phyloP scores from a whole-genome alignment of 2,329 filamentous ascomycete genomes.

The Sporothrix brunneoviolacea region DNA sequence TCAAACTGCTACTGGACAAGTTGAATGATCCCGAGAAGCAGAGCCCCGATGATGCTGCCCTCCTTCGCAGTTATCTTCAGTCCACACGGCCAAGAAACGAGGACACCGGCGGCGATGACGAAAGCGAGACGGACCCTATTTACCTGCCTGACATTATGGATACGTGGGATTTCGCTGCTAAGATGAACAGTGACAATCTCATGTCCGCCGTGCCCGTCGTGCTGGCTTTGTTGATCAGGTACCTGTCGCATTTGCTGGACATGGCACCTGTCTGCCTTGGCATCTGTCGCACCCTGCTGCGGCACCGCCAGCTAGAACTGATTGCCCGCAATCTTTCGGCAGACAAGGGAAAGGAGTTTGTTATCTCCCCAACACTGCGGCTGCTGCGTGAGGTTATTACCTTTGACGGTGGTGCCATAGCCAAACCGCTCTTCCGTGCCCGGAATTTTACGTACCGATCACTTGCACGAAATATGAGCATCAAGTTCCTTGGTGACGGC shows the following conservation, averaged over 20 bases:
- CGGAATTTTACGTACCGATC: slow-evolving; percentile 74
- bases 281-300: slow-evolving; percentile 74
- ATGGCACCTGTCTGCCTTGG: slow-evolving; percentile 68
- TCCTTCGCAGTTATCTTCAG: slow-evolving; percentile 64
- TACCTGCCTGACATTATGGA: slow-evolving; percentile 77
- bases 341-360: slow-evolving; percentile 74
- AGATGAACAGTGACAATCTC: slow-evolving; percentile 72
- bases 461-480: slow-evolving; percentile 71
- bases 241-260: slow-evolving; percentile 66
- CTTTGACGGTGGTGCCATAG: slow-evolving; percentile 78
- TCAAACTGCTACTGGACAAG: slow-evolving; percentile 65
- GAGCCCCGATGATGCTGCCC: slow-evolving; percentile 43
- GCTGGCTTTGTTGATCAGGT: slow-evolving; percentile 72
- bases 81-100: slow-evolving; percentile 31
- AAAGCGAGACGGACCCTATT: slow-evolving; percentile 50
- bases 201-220: slow-evolving; percentile 75
- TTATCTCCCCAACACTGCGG: slow-evolving; percentile 83
- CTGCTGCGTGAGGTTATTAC: slow-evolving; percentile 78
- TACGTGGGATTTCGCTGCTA: slow-evolving; percentile 77
- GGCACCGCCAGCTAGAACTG: slow-evolving; percentile 73
- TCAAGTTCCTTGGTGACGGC: slow-evolving; percentile 53
- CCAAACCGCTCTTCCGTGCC: slow-evolving; percentile 68
- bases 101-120: slow-evolving; percentile 33
- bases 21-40: slow-evolving; percentile 47
- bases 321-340: slow-evolving; percentile 72